These are phyloP conservation scores for Barnettozyma californica DNA, from an alignment of 805 yeast species.

Conservation along the genomic window DNA sequence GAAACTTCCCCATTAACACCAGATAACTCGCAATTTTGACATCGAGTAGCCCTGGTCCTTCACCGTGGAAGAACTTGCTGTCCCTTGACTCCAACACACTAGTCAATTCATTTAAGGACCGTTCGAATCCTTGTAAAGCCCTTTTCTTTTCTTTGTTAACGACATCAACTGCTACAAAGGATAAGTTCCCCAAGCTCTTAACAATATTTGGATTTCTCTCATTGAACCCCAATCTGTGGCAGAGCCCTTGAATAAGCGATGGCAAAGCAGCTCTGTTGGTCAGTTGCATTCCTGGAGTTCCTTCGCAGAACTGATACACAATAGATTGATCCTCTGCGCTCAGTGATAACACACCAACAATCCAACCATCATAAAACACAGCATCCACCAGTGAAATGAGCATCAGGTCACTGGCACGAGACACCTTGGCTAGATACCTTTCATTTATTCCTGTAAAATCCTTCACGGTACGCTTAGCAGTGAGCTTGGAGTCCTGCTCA, in stretches of 20 bases:
- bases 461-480: slow-evolving; percentile 33
- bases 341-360: slow-evolving; percentile 28
- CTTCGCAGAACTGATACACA: slow-evolving; percentile 21
- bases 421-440: slow-evolving; percentile 28
- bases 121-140: slow-evolving; percentile 19
- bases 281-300: slow-evolving; percentile 3
- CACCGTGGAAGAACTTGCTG: slow-evolving; percentile 13
- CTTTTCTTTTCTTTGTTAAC: slow-evolving; percentile 15
- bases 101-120: slow-evolving; percentile 23
- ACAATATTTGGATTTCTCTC: slow-evolving; percentile 33
- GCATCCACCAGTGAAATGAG: slow-evolving; percentile 40
- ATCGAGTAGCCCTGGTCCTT: slow-evolving; percentile 25
- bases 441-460: slow-evolving; percentile 33
- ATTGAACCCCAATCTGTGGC: slow-evolving; percentile 31
- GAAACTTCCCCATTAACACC: slow-evolving; percentile 21
- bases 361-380: slow-evolving; percentile 47
- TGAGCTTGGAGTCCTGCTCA: slow-evolving; percentile 36
- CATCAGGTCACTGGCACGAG: slow-evolving; percentile 29
- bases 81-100: slow-evolving; percentile 17
- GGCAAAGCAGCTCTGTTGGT: slow-evolving; percentile 11
- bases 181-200: slow-evolving; percentile 5
- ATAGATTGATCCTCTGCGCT: slow-evolving; percentile 16
- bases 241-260: slow-evolving; percentile 17
- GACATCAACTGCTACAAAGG: slow-evolving; percentile 5
- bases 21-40: slow-evolving; percentile 30